These are phyloP conservation scores for Ustilago loliicola DNA, from an alignment of 1,284 basidiomycete species.

Conservation along the genomic window DNA sequence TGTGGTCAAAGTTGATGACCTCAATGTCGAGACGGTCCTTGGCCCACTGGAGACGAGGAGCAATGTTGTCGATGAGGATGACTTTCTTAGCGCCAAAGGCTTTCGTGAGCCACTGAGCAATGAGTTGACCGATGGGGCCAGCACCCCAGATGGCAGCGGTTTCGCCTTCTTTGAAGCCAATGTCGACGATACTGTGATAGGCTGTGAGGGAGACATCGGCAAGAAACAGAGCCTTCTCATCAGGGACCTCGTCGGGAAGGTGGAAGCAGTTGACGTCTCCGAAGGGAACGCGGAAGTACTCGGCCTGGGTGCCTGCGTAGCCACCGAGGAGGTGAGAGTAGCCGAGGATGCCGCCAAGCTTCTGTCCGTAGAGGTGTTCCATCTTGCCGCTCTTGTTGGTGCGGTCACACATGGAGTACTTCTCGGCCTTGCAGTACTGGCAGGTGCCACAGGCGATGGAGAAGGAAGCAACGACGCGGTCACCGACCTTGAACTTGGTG, in stretches of 20 bases:
- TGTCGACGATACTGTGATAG: slow-evolving; percentile 81
- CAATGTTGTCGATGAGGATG: slow-evolving; percentile 80
- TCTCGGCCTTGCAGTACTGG: slow-evolving; percentile 79
- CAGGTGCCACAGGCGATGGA: slow-evolving; percentile 84
- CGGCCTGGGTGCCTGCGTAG: slow-evolving; percentile 78
- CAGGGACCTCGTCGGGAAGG: slow-evolving; percentile 74
- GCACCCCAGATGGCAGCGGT: slow-evolving; percentile 78
- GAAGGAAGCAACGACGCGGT: slow-evolving; percentile 76
- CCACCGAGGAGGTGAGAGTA: slow-evolving; percentile 82
- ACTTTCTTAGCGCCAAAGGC: slow-evolving; percentile 80
- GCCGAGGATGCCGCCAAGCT: slow-evolving; percentile 55
- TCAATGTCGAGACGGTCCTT: slow-evolving; percentile 76
- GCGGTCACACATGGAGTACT: slow-evolving; percentile 79
- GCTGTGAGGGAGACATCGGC: slow-evolving; percentile 81
- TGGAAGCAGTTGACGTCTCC: slow-evolving; percentile 80
- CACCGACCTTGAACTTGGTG: slow-evolving; percentile 53
- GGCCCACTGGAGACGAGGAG: slow-evolving; percentile 78
- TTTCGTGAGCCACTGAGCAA: slow-evolving; percentile 75
- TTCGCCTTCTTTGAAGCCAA: slow-evolving; percentile 78
- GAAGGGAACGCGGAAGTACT: slow-evolving; percentile 76
- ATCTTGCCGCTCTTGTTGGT: slow-evolving; percentile 79
- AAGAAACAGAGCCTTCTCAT: slow-evolving; percentile 74
- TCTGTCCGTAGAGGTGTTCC: slow-evolving; percentile 78
- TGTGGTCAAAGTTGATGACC: slow-evolving; percentile 76
- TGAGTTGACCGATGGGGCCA: slow-evolving; percentile 78